Base-by-base conservation (phyloP, 2,329 filamentous ascomycete genomes). In the Corinectria fuckeliana region DNA sequence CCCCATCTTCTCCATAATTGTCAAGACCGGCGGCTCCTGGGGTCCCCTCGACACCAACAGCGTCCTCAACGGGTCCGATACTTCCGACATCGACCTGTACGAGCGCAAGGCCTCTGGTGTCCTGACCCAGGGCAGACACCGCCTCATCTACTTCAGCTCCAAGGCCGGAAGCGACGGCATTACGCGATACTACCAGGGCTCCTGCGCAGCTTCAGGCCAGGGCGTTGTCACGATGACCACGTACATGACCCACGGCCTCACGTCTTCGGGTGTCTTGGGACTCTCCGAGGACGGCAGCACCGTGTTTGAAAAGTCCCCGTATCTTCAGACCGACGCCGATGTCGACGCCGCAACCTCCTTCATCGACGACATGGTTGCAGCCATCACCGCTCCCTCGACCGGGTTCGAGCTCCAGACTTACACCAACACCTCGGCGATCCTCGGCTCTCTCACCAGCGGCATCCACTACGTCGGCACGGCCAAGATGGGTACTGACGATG, bases 71-170 rank as follows among this genome's bases (percentile, higher is more conserved):
- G 79, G 82, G 54, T 77, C 79, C 7, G 69, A 77, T 38, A 78
- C 81, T 4, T 72, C 75, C 8, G 85, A 85, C 73, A 91, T 91
- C 69, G 84, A 90, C 76, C 90, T 88, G 68, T 88, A 88, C 69
- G 78, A 76, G 54, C 70, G 75, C 56, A 72, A 76, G 56, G 81
- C 85, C 55, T 81, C 80, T 25, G 87, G 87, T 23, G 86, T 89
- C 41, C 79, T 90, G 13, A 81, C 87, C 1, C 85, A 88, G 71
- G 85, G 87, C 23, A 85, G 86, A 2, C 86, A 88, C 21, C 85
- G 86, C 0, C 82, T 86, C 82, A 71, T 88, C 18, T 71, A 72
- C 63, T 75, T 73, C 47, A 85, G 88, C 62, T 81, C 86, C 61
- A 82, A 88, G 68, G 76, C 72, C 28, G 81, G 82, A 23, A 74